Evolutionary conservation across 2,329 filamentous ascomycete genomes (phyloP), one percentile per base, ranked within the genome.

Genomic region (Verticillium albo-atrum): DNA sequence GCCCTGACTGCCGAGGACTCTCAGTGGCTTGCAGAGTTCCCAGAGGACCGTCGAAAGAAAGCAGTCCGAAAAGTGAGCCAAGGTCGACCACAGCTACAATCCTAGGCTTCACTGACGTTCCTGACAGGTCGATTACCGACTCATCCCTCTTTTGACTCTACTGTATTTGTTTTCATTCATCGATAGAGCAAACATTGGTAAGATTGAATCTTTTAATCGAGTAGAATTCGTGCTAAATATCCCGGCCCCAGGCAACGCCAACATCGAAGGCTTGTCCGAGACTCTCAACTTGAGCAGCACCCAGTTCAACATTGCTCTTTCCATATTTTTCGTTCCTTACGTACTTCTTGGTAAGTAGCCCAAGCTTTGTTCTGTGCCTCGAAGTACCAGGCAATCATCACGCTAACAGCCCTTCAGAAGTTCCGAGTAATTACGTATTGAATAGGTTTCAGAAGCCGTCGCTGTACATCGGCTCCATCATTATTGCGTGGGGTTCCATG

Each of bases 271-370:
- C 0, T 70, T 86, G 3, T 79, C 83, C 53, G 75, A 74, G 34
- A 82, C 84, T 35, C 75, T 87, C 3, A 63, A 72, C 0, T 68
- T 88, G 47, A 72, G 66, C 10, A 77, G 79, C 30, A 82, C 85
- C 60, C 82, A 86, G 61, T 88, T 86, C 74, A 88, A 88, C 62
- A 72, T 74, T 7, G 77, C 87, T 2, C 74, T 89, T 1, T 84
- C 82, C 2, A 68, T 83, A 56, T 88, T 88, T 71, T 89, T 87
- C 66, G 78, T 88, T 64, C 80, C 80, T 3, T 89, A 88, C 67
- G 86, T 89, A 9, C 47, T 67, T 37, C 87, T 66, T 34, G 35
- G 55, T 61, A 23, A 7, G n/a, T 15, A 27, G 6, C 50, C n/a
- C 50, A 14, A 5, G 4, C 23, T 26, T 27, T 2, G 28, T 14